Conservation (phyloP, 139 green algal genomes). For the Protoeuglena noctilucae region DNA sequence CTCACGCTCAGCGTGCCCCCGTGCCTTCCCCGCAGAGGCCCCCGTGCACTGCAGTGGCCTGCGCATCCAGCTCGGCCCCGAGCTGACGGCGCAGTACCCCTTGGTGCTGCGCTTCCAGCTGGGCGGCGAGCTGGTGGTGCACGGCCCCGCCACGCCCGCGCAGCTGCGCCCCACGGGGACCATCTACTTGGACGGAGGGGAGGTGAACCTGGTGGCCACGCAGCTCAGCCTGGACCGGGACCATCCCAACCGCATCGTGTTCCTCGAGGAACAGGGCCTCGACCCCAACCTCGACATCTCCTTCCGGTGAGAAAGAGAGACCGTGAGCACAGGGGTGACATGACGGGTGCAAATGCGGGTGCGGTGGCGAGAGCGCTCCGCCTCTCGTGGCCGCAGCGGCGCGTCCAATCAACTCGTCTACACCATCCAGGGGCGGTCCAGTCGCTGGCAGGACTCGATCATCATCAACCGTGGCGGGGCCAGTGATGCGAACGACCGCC, state of each 20-base stretch:
- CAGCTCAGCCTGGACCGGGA: conserved; percentile 71
- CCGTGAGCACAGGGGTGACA: too few relatives aligned
- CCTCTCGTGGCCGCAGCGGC: too few relatives aligned
- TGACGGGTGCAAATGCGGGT: too few relatives aligned
- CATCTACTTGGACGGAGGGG: conserved; percentile 52
- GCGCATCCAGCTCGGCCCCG: conserved; percentile 57
- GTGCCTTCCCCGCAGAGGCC: too few relatives aligned
- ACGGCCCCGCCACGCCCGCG: background rate
- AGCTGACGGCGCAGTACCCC: conserved; percentile 74
- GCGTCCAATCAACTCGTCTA: background rate
- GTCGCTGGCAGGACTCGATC: conserved; percentile 6
- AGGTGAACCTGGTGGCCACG: conserved; percentile 87
- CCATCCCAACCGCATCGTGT: conserved; percentile 69
- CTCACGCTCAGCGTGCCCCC: too few relatives aligned
- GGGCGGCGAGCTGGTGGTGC: conserved; percentile 38
- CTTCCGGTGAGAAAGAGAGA: conserved; percentile 2
- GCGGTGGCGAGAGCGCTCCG: too few relatives aligned
- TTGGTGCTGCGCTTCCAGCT: conserved; percentile 80
- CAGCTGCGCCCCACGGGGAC: conserved; percentile 24
- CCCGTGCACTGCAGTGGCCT: conserved; percentile 34
- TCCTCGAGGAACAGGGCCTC: conserved; percentile 42
- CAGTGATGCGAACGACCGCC: conserved; percentile 1
- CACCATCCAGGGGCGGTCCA: conserved; percentile 8
- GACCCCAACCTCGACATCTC: conserved; percentile 55
- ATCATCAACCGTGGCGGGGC: background rate